Percentiles rank a stretch among this genome's conserved stretches.
Evolutionary conservation across 345 rosid species (phyloP).

Genomic region (Eucalyptus cloeziana): DNA sequence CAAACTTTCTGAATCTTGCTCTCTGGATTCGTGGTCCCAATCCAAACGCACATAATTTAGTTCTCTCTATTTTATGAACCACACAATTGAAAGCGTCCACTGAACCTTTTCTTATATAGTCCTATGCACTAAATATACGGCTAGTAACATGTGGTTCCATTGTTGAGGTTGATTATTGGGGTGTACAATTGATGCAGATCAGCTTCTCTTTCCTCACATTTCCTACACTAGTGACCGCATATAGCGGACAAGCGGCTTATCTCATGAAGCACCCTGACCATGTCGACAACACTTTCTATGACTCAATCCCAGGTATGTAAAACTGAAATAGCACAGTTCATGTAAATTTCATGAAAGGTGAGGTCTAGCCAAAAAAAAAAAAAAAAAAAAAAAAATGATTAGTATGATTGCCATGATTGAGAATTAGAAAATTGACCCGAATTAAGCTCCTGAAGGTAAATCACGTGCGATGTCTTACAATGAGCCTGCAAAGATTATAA

Average conservation of each 20-base stretch:
- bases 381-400: constrained; percentile 29
- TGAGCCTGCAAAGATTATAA: not conserved
- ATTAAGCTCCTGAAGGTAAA: not conserved
- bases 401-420: constrained; percentile 4
- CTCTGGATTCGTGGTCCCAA: too few species aligned
- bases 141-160: not conserved
- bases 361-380: constrained; percentile 17
- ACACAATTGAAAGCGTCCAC: not conserved
- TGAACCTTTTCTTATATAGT: not conserved
- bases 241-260: constrained; percentile 1
- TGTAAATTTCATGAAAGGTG: constrained; percentile 31
- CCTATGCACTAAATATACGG: not conserved
- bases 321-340: not conserved
- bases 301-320: not conserved
- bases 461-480: not conserved
- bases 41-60: too few species aligned
- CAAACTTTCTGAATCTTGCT: not conserved
- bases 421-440: not conserved
- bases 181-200: constrained; percentile 19
- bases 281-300: not conserved
- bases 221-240: not conserved
- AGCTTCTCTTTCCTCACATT: constrained; percentile 35
- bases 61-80: not conserved
- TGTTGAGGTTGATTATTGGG: not conserved
- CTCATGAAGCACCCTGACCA: not conserved